Conservation (phyloP, 495 filamentous ascomycete species). For the Aspergillus funiculosus region DNA sequence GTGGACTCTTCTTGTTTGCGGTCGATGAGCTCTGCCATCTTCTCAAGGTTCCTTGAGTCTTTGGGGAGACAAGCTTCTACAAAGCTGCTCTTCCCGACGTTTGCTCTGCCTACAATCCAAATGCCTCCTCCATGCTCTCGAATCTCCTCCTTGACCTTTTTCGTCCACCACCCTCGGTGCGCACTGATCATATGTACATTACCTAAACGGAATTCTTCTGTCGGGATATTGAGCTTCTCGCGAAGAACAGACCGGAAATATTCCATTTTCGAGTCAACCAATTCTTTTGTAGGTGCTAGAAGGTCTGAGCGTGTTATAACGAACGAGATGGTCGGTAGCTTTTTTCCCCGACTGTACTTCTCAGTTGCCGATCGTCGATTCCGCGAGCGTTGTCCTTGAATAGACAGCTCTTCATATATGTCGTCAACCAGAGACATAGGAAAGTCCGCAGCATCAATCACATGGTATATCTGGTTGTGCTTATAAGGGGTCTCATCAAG, state of each 20-base stretch:
- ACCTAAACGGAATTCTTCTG: slow-evolving; percentile 62
- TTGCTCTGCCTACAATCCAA: slow-evolving; percentile 98
- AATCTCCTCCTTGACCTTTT: slow-evolving; percentile 75
- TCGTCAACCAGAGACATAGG: slow-evolving; percentile 80
- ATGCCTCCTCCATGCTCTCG: slow-evolving; percentile 71
- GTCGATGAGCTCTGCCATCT: slow-evolving; percentile 32
- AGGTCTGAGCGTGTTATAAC: slow-evolving; percentile 87
- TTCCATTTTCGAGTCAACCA: slow-evolving; percentile 77
- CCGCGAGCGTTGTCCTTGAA: slow-evolving; percentile 61
- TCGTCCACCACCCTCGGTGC: slow-evolving; percentile 82
- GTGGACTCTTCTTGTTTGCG: slow-evolving; percentile 22
- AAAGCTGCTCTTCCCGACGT: slow-evolving; percentile 92
- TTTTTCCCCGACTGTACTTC: slow-evolving; percentile 58
- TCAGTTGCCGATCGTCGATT: slow-evolving; percentile 65
- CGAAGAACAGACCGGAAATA: slow-evolving; percentile 70
- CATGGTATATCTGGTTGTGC: slow-evolving; percentile 88
- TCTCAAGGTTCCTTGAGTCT: slow-evolving; percentile 50
- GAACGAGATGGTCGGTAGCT: slow-evolving; percentile 65
- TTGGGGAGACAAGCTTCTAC: slow-evolving; percentile 83
- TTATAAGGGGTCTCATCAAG: slow-evolving; percentile 79
- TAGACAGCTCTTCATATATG: slow-evolving; percentile 51
- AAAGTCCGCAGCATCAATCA: slow-evolving; percentile 97
- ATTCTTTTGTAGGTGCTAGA: slow-evolving; percentile 68
- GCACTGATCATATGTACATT: slow-evolving; percentile 82
- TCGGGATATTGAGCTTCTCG: slow-evolving; percentile 56